Base-by-base conservation (phyloP, 2,329 filamentous ascomycete genomes). In the Neofusicoccum cordaticola region DNA sequence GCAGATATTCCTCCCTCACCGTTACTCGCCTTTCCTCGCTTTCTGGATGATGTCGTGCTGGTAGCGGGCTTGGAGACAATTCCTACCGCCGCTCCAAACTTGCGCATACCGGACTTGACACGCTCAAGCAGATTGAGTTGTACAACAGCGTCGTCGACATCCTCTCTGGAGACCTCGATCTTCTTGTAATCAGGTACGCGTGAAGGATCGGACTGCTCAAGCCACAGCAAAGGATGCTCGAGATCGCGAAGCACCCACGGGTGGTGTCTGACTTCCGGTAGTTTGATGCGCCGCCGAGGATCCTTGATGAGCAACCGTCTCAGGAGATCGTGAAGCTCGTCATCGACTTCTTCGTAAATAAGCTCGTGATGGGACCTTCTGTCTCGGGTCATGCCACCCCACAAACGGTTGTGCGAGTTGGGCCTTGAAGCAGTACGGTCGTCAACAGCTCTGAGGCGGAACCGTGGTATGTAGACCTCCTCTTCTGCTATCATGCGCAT, bases 201-300 rank as follows among this genome's bases (percentile, higher is more conserved):
- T 42, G 87, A 88, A 1, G 93, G 93, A 72, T 98, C 94, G 0
- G 93, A 97, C 68, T 96, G 92, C 70, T 97, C 92, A n/a, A 97
- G 86, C 95, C 95, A 99, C 9, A 84, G 83, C 37, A 86, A 81
- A 42, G 89, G 86, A 39, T 86, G 80, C 68, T 90, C 93, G 37
- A 97, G 85, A 68, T 89, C 91, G 65, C 89, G 83, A 1, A 94
- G 83, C 15, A 98, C 90, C 95, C 95, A 99, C 4, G 90, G 89
- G 74, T 99, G 95, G 66, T 91, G 89, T 77, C 98, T 98, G 71
- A 98, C 94, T 71, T 97, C 94, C 66, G 89, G 88, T 60, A 99
- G 82, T 7, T 91, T 90, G 71, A 99, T 97, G 44, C 95, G 88
- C 77, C 93, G 89, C 35, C 90, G 85, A 0, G 94, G 93, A 72